Conservation (phyloP, 2,329 filamentous ascomycete species). For the Trichophyton equinum region DNA sequence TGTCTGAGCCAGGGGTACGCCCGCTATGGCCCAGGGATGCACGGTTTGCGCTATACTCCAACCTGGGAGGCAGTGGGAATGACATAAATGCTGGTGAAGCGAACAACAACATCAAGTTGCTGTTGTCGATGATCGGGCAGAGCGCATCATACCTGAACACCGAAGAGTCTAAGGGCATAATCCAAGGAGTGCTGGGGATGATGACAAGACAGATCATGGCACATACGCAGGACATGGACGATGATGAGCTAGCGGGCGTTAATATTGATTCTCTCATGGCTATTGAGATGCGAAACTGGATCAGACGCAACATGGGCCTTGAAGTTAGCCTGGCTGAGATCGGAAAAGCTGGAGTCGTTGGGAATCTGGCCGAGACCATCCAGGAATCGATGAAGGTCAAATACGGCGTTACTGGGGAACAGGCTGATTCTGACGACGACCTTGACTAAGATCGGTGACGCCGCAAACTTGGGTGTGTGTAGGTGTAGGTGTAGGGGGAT, state of each 20-base stretch:
- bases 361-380: background rate
- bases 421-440: no score
- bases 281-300: slow-evolving; percentile 14
- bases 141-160: background rate
- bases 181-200: slow-evolving; percentile 11
- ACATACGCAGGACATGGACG: slow-evolving; percentile 2
- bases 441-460: no score
- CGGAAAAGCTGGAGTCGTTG: background rate
- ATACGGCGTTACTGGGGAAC: background rate
- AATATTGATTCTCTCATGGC: slow-evolving; percentile 15
- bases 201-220: slow-evolving; percentile 4
- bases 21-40: background rate
- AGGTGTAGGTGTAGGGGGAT: background rate
- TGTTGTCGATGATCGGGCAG: background rate
- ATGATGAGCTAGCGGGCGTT: slow-evolving; percentile 8
- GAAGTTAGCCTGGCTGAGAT: background rate
- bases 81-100: background rate
- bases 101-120: background rate
- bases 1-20: background rate
- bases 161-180: background rate
- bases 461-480: no score
- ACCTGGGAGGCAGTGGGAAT: background rate
- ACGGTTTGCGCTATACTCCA: background rate
- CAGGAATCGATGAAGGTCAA: background rate
- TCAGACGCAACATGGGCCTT: slow-evolving; percentile 5